Percentiles rank a stretch among this genome's conserved stretches.
Evolutionary conservation across 352 stramenopile genomes (phyloP).

Genomic region (Phytophthora capsici): DNA sequence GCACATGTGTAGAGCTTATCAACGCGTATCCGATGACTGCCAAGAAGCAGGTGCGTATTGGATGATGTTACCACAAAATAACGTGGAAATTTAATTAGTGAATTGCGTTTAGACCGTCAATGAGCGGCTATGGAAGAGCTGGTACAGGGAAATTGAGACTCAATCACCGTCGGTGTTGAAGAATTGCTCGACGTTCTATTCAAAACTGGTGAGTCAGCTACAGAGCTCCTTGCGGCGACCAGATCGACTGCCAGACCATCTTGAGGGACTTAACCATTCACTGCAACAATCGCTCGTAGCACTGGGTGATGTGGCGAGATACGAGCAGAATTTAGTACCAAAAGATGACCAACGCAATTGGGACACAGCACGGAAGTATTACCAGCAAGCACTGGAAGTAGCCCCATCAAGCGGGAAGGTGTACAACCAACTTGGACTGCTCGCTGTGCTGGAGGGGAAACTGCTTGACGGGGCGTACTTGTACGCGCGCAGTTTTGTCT

Average conservation of each 20-base stretch:
- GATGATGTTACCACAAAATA: too few species aligned
- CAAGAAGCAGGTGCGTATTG: conserved; percentile 39
- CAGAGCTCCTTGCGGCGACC: conserved; percentile 15
- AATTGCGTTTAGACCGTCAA: conserved; percentile 46
- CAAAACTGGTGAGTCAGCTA: conserved; percentile 26
- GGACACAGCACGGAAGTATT: conserved; percentile 37
- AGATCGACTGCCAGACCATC: conserved; percentile 6
- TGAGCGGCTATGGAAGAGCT: conserved; percentile 67
- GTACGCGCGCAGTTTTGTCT: conserved; percentile 53
- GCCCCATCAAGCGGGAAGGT: conserved; percentile 56
- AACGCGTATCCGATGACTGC: conserved; percentile 38
- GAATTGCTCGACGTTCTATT: conserved; percentile 39
- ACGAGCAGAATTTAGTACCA: conserved; percentile 38
- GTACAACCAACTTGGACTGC: conserved; percentile 66
- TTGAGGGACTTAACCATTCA: conserved; percentile 36
- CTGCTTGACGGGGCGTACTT: conserved; percentile 48
- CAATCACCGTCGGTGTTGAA: conserved; percentile 23
- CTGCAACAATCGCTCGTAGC: conserved; percentile 57
- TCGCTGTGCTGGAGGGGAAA: conserved; percentile 45
- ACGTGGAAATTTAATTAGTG: neutral
- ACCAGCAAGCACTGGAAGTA: conserved; percentile 45
- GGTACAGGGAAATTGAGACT: conserved; percentile 61
- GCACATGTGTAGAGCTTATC: conserved; percentile 49
- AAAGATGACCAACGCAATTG: conserved; percentile 30
- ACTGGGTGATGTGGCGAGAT: conserved; percentile 55